phyloP scores from a whole-genome alignment of 441 rosid species.

The Erysimum cheiri region DNA sequence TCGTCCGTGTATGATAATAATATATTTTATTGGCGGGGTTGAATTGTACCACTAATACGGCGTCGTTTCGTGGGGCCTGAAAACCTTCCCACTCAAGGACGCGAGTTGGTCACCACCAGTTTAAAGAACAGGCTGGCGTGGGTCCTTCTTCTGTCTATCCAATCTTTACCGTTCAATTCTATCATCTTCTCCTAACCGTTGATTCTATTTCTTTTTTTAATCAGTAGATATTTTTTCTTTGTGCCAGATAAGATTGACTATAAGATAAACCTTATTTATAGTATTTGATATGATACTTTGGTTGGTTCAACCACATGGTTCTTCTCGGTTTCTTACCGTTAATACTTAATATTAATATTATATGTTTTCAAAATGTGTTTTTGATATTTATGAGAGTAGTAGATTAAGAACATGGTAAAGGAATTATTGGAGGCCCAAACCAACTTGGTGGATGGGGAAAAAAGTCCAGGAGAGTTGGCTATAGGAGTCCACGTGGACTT shows the following conservation, averaged over 20 bases:
- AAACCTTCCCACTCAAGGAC: slow-evolving; percentile 31
- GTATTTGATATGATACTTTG: background rate
- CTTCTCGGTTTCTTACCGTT: slow-evolving; percentile 4
- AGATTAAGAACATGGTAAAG: background rate
- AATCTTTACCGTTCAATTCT: slow-evolving; percentile 30
- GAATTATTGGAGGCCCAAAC: slow-evolving; percentile 32
- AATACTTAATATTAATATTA: too few relatives aligned
- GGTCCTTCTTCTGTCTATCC: slow-evolving; percentile 9
- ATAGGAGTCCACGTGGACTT: slow-evolving; percentile 30
- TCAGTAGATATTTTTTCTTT: background rate
- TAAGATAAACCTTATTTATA: slow-evolving; percentile 5
- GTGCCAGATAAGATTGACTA: slow-evolving; percentile 9
- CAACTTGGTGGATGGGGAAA: slow-evolving; percentile 33
- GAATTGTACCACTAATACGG: slow-evolving; percentile 43
- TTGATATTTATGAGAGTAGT: background rate
- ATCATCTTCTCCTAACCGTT: slow-evolving; percentile 36
- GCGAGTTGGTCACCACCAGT: slow-evolving; percentile 43
- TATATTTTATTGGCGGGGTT: slow-evolving; percentile 31
- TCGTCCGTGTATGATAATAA: slow-evolving; percentile 21
- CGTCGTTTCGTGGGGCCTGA: slow-evolving; percentile 30
- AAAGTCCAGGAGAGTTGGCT: slow-evolving; percentile 28
- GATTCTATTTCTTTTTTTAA: slow-evolving; percentile 6
- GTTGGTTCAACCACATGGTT: background rate
- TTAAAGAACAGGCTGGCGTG: slow-evolving; percentile 41
- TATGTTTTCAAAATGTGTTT: background rate